Percentiles rank a stretch among this genome's conserved stretches.
Conservation (phyloP, 2,329 filamentous ascomycete species). For the Monosporascus sp. region DNA sequence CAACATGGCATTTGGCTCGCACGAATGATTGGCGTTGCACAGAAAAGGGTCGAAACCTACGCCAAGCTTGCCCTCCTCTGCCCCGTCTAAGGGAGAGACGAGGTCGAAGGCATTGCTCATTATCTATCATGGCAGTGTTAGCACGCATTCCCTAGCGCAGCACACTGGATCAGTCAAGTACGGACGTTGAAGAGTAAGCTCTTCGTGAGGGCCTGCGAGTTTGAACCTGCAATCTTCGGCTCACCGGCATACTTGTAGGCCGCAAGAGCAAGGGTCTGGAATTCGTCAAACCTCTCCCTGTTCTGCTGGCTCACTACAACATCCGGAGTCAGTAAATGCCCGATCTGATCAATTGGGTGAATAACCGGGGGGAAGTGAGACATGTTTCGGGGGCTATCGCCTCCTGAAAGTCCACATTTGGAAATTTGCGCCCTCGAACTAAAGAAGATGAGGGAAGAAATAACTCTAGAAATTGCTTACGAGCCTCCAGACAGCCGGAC, state of each 20-base stretch:
- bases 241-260: conserved; percentile 18
- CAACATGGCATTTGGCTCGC: conserved; percentile 43
- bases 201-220: conserved; percentile 10
- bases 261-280: conserved; percentile 14
- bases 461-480: too few species aligned
- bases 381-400: too few species aligned
- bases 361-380: too few species aligned
- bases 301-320: conserved; percentile 11
- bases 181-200: conserved; percentile 19
- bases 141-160: conserved; percentile 1
- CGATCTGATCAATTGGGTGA: too few species aligned
- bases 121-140: conserved; percentile 9
- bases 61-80: conserved; percentile 8
- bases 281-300: conserved; percentile 16
- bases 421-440: too few species aligned
- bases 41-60: conserved; percentile 23
- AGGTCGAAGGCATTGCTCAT: conserved; percentile 14
- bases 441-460: too few species aligned
- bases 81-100: conserved; percentile 17
- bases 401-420: too few species aligned
- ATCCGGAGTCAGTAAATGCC: too few species aligned
- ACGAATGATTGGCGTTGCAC: conserved; percentile 42
- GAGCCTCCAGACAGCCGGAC: conserved; percentile 7
- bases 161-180: background rate
- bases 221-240: conserved; percentile 10